Percentiles rank a stretch among this genome's conserved stretches.
phyloP scores from a whole-genome alignment of 257 asterid genomes.

The Lycium ferocissimum region DNA sequence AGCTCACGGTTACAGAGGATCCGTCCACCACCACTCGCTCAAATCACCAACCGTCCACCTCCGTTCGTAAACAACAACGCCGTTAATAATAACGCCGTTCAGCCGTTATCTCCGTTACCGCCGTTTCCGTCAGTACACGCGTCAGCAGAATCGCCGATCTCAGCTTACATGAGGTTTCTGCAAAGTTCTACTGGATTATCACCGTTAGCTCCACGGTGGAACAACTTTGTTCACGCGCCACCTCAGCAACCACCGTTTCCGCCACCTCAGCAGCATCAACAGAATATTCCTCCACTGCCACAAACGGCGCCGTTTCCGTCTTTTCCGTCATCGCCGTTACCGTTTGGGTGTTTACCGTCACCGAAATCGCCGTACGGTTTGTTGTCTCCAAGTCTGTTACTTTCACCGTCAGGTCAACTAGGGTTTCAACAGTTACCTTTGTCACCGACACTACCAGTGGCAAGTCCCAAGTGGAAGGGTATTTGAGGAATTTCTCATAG shows the following conservation, averaged over 20 bases:
- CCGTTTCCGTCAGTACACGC: constrained; percentile 72
- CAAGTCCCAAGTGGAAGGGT: constrained; percentile 77
- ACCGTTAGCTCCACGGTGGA: constrained; percentile 36
- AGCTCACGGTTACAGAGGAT: constrained; percentile 86
- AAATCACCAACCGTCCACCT: constrained; percentile 65
- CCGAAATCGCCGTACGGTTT: constrained; percentile 56
- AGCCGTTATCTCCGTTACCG: constrained; percentile 58
- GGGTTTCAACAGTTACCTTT: constrained; percentile 79
- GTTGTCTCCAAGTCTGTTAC: constrained; percentile 51
- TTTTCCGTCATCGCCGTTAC: constrained; percentile 53
- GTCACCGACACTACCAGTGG: constrained; percentile 74
- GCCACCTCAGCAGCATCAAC: constrained; percentile 39
- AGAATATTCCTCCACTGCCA: constrained; percentile 44
- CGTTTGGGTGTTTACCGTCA: constrained; percentile 63
- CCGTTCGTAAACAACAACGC: constrained; percentile 33
- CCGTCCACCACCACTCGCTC: constrained; percentile 90
- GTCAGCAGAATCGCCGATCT: constrained; percentile 63
- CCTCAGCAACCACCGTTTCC: constrained; percentile 37
- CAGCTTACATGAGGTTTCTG: constrained; percentile 59
- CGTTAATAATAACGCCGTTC: constrained; percentile 28
- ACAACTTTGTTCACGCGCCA: constrained; percentile 29
- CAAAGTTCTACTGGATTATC: constrained; percentile 31
- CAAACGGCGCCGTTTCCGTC: constrained; percentile 36
- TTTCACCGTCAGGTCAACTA: constrained; percentile 74
- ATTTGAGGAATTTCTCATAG: constrained; percentile 44